Conservation (phyloP, 305 asterid species). For the Rubia peregrina region DNA sequence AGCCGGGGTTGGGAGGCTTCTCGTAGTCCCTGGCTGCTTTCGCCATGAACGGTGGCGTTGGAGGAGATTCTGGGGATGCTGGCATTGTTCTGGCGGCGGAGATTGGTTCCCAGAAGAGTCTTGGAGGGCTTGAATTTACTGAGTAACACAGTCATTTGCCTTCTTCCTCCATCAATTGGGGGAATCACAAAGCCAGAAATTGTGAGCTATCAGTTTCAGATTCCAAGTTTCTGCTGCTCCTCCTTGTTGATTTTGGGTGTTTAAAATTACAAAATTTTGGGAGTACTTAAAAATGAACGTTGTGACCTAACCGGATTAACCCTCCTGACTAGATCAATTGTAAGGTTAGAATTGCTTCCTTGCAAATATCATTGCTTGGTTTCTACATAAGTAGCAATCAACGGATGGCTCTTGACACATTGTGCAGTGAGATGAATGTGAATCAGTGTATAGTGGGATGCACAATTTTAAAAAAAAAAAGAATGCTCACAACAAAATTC, state of each 20-base stretch:
- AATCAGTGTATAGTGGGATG: too few species aligned
- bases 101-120: background rate
- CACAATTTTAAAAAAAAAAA: too few species aligned
- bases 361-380: too few species aligned
- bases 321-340: too few species aligned
- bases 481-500: too few species aligned
- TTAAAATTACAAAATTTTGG: too few species aligned
- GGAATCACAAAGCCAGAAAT: background rate
- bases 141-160: constrained; percentile 32
- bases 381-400: too few species aligned
- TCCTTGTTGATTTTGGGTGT: background rate
- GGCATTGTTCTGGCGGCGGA: constrained; percentile 20
- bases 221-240: background rate
- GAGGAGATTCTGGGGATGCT: constrained; percentile 20
- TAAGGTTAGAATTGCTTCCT: too few species aligned
- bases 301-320: too few species aligned
- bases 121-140: constrained; percentile 22
- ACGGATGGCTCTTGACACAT: too few species aligned
- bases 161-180: constrained; percentile 10
- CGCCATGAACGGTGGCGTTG: constrained; percentile 16
- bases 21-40: constrained; percentile 29
- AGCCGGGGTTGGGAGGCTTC: constrained; percentile 34
- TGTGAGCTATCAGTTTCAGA: background rate
- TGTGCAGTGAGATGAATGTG: too few species aligned
- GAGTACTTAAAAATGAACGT: too few species aligned